Conservation (phyloP, 2,329 filamentous ascomycete species). For the Trichophyton simii region DNA sequence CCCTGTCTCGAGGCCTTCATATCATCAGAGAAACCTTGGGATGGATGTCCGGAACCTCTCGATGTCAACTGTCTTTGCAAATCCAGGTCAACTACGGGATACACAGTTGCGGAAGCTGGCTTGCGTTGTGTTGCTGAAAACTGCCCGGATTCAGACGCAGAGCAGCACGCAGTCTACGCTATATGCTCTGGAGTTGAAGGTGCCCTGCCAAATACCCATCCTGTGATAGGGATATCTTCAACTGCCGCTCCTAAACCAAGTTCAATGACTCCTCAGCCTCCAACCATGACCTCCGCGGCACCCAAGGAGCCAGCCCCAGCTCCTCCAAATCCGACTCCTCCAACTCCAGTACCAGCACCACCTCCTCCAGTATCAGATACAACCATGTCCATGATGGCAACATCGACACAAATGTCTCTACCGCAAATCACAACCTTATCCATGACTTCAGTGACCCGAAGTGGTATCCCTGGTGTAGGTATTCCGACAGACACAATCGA, state of each 20-base stretch:
- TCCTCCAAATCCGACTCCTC: not conserved
- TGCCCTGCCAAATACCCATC: constrained; percentile 49
- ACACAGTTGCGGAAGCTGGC: constrained; percentile 59
- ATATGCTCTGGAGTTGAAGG: constrained; percentile 45
- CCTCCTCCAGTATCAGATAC: not conserved
- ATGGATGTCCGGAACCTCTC: constrained; percentile 38
- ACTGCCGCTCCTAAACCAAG: constrained; percentile 12
- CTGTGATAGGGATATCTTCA: constrained; percentile 9
- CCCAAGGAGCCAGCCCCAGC: not conserved
- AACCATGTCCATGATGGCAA: not conserved
- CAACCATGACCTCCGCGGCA: not conserved
- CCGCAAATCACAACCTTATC: not conserved
- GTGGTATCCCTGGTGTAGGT: not conserved
- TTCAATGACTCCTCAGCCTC: constrained; percentile 5
- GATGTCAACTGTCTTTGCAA: constrained; percentile 54
- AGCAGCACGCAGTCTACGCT: constrained; percentile 35
- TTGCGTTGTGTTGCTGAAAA: constrained; percentile 52
- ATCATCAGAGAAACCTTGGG: constrained; percentile 43
- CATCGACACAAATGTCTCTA: not conserved
- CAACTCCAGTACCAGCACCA: not conserved
- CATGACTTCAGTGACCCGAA: not conserved
- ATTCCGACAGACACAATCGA: constrained; percentile 2
- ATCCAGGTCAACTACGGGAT: constrained; percentile 45
- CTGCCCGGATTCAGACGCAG: constrained; percentile 40
- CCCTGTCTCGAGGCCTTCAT: constrained; percentile 53